Base-by-base conservation (phyloP, 2,329 filamentous ascomycete genomes). In the Akanthomyces dipterigenus region DNA sequence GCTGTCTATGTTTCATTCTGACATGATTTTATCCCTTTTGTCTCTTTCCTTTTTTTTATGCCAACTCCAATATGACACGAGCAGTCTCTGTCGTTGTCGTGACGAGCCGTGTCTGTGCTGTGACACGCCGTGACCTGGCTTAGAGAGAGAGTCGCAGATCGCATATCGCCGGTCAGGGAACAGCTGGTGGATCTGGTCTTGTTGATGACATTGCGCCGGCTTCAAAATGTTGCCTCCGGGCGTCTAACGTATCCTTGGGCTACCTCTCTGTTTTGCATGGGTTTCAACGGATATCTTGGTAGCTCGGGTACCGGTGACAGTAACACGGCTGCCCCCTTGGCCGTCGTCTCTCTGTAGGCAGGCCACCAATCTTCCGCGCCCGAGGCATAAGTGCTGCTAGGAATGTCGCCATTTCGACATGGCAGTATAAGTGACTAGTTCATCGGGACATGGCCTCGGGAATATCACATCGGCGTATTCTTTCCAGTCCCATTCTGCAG, bases 391-490 rank as follows among this genome's bases (percentile, higher is more conserved):
- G 11, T 2, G 31, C 31, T 34, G 4, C 40, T 20, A 38, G 16
- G 7, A 4, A 38, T 16, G 14, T 40, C 57, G 50, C 54, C 63
- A 66, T 54, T 63, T 66, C 5, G 59, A 60, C 31, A 69, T 38
- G 4, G 57, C 63, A 4, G 56, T 60, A 36, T 62, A 65, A n/a
- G 67, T 62, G 3, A 67, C 58, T n/a, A 68, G 51, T 40, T 67
- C 64, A 11, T 62, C 54, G 0, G 36, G 57, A 24, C 65, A 67
- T 3, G 9, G 22, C 18, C 46, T n/a, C 1, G 63, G 48, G 31
- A 68, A 68, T 5, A 68, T 66, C 2, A 62, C 55, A 1, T 64
- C 51, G 3, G 64, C 63, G 34, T 63, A 65, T 3, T 49, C 2
- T 11, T 59, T 55, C 64, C 64, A 69, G n/a, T 64, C 64, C 3